Conservation (phyloP, 306 rosid genomes). For the Luffa aegyptiaca region DNA sequence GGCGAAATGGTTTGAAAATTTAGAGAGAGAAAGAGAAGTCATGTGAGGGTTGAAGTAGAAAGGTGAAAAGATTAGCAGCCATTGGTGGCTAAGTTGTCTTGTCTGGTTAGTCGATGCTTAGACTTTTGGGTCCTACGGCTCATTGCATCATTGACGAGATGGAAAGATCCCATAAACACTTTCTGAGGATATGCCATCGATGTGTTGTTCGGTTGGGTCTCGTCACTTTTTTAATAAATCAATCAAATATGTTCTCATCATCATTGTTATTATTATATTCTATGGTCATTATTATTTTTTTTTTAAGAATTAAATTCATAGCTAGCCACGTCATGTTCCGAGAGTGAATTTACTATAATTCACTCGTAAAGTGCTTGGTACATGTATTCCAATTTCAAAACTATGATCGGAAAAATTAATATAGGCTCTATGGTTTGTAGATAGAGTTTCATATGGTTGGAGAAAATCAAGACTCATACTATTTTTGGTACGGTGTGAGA, state of each 20-base stretch:
- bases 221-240: not conserved
- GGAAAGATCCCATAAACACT: slow-evolving; percentile 6
- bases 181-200: not conserved
- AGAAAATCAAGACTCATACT: not conserved
- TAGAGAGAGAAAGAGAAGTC: not conserved
- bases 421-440: not conserved
- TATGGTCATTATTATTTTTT: not conserved
- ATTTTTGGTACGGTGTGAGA: not conserved
- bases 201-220: slow-evolving; percentile 1
- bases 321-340: not conserved
- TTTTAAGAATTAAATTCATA: not conserved
- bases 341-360: not conserved
- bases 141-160: slow-evolving; percentile 4
- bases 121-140: slow-evolving; percentile 6
- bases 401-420: not conserved
- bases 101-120: not conserved
- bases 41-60: not conserved
- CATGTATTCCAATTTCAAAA: not conserved
- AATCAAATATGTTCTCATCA: not conserved
- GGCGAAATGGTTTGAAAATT: not conserved
- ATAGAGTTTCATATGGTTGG: not conserved
- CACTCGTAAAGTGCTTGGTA: not conserved
- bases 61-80: not conserved
- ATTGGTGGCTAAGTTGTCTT: not conserved
- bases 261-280: not conserved